phyloP scores from a whole-genome alignment of 2,329 filamentous ascomycete genomes.

The Fusarium begoniae region DNA sequence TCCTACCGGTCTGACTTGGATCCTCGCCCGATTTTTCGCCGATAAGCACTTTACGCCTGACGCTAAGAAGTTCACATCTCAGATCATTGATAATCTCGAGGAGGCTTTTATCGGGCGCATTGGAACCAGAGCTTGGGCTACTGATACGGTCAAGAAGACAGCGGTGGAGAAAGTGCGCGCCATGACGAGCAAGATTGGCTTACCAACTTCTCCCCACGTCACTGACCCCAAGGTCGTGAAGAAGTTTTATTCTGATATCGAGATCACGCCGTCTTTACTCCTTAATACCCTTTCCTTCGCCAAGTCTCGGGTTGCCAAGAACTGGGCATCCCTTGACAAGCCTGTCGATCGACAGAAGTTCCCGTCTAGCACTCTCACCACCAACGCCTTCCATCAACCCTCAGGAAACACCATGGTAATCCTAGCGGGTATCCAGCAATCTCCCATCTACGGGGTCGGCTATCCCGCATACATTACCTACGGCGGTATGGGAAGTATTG shows the following conservation, averaged over 20 bases:
- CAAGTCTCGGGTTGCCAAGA: constrained; percentile 55
- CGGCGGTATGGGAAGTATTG: constrained; percentile 72
- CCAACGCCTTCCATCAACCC: constrained; percentile 73
- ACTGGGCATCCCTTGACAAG: constrained; percentile 68
- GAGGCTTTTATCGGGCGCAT: constrained; percentile 70
- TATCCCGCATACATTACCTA: constrained; percentile 73
- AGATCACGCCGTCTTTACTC: constrained; percentile 63
- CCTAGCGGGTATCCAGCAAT: constrained; percentile 69
- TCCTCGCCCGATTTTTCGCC: constrained; percentile 75
- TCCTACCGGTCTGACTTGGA: constrained; percentile 65
- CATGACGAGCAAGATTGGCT: constrained; percentile 74
- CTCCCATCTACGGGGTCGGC: constrained; percentile 69
- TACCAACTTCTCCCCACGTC: constrained; percentile 70
- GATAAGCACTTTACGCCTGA: constrained; percentile 74
- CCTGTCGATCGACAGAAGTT: constrained; percentile 69
- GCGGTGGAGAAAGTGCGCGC: constrained; percentile 72
- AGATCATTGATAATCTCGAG: constrained; percentile 76
- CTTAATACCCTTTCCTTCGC: constrained; percentile 63
- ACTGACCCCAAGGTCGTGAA: constrained; percentile 64
- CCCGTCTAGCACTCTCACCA: constrained; percentile 67
- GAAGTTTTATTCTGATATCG: constrained; percentile 64
- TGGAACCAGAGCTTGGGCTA: constrained; percentile 70
- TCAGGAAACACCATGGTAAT: constrained; percentile 73
- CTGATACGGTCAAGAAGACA: constrained; percentile 64
- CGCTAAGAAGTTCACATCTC: constrained; percentile 72